These are phyloP conservation scores for Fusarium guadeloupense DNA, from an alignment of 2,329 filamentous ascomycete species.

Conservation along the genomic window DNA sequence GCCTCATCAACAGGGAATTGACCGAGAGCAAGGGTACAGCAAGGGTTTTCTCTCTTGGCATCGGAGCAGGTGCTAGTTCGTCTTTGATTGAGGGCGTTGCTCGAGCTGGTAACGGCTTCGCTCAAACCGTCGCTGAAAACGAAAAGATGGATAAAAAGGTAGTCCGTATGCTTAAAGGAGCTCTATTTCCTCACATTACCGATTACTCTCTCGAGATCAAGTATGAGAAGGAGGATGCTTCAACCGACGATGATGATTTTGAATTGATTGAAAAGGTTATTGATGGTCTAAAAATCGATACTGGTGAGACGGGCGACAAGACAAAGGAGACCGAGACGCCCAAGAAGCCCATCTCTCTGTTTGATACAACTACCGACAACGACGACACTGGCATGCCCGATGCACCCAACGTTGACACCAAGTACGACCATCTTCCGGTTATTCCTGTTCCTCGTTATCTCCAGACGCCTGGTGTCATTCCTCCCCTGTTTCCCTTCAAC, in stretches of 20 bases:
- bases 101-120: conserved; percentile 64
- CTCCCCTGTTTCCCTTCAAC: conserved; percentile 72
- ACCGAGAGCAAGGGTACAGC: conserved; percentile 53
- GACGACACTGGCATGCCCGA: conserved; percentile 47
- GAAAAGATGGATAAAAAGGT: conserved; percentile 76
- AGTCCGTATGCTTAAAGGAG: conserved; percentile 77
- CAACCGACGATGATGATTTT: conserved; percentile 60
- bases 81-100: conserved; percentile 64
- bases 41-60: conserved; percentile 64
- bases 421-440: conserved; percentile 61
- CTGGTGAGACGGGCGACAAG: conserved; percentile 9
- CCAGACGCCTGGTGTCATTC: conserved; percentile 71
- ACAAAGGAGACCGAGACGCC: conserved; percentile 8
- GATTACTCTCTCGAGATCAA: conserved; percentile 72
- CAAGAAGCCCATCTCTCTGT: conserved; percentile 66
- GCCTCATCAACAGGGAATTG: conserved; percentile 55
- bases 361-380: conserved; percentile 59
- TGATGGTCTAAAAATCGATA: conserved; percentile 56
- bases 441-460: conserved; percentile 65
- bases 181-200: conserved; percentile 70
- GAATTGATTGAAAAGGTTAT: conserved; percentile 69
- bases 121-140: conserved; percentile 67
- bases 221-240: conserved; percentile 52
- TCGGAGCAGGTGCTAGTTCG: conserved; percentile 61
- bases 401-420: conserved; percentile 40